Base-by-base conservation (phyloP, 306 rosid genomes). In the Hippophae tibetana region DNA sequence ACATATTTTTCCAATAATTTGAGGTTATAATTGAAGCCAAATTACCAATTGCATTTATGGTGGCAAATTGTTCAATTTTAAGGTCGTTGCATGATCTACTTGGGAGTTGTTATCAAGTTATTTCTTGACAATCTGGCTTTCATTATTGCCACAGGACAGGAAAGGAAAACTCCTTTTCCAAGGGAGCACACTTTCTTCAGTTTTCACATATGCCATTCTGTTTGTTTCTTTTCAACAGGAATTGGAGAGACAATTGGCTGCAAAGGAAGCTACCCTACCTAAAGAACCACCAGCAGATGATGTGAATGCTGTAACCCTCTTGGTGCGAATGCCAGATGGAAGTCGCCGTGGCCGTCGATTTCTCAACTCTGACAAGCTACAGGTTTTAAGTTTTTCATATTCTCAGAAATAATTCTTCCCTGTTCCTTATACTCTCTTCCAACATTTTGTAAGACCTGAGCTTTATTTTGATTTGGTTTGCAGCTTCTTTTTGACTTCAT, bases 251-350 rank as follows among this genome's bases (percentile, higher is more conserved):
- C 83, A 68, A 54, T 68, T 88, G 52, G 88, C 81, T 6, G 90
- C 80, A 46, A 86, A 84, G 77, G 99, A 92, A 74, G 90, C 71
- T 50, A 74, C 85, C 47, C 80, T 92, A 42, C 95, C 95, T 9
- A 71, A 72, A 9, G 99, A 92, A 75, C 97, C 99, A 77, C 72
- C 86, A 62, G 53, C 82, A 4, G 78, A 79, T 65, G 82, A 82
- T 72, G 95, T 82, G 47, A 82, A 78, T 72, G 87, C 94, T 57
- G 85, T 92, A 43, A 88, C 78, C 69, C 78, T 92, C 64, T 54
- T 82, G 62, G 95, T 92, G 73, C 82, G 81, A 67, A 88, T 92
- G 99, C 95, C 99, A 46, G 88, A 92, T 80, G 99, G 99, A 54
- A 92, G 81, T 60, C 94, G 88, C 59, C 97, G 73, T 0, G 99